These are phyloP conservation scores for Geotrichum bryndzae DNA, from an alignment of 1,139 yeast genomes.

Conservation along the genomic window DNA sequence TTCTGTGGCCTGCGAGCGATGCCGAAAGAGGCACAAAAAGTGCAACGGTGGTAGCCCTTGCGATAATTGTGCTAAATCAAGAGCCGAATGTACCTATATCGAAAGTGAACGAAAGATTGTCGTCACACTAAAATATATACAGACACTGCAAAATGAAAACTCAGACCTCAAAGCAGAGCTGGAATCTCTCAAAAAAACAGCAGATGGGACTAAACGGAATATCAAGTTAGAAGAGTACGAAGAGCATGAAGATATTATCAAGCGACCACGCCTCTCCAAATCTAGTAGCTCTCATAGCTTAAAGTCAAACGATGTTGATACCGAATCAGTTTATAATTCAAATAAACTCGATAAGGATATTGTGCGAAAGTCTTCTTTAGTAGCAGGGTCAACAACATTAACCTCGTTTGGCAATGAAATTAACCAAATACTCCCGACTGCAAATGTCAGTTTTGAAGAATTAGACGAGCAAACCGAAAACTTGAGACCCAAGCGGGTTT, in stretches of 20 bases:
- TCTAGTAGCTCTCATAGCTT: slow-evolving; percentile 1
- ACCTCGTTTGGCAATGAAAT: slow-evolving; percentile 20
- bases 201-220: background rate
- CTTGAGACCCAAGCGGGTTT: background rate
- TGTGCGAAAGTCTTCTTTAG: slow-evolving; percentile 3
- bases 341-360: background rate
- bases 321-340: background rate
- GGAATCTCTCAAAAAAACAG: background rate
- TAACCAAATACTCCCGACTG: slow-evolving; percentile 18
- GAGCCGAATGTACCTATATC: slow-evolving; percentile 62
- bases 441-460: slow-evolving; percentile 15
- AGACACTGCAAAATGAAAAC: slow-evolving; percentile 62
- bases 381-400: slow-evolving; percentile 4
- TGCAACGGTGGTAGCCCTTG: slow-evolving; percentile 84
- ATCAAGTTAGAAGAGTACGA: background rate
- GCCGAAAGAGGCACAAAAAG: slow-evolving; percentile 68
- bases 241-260: background rate
- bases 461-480: slow-evolving; percentile 5
- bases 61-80: slow-evolving; percentile 54
- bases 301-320: background rate
- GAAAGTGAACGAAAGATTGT: slow-evolving; percentile 76
- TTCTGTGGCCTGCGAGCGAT: slow-evolving; percentile 48
- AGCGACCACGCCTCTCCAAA: background rate
- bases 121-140: slow-evolving; percentile 67
- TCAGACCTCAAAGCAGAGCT: slow-evolving; percentile 46